These are phyloP conservation scores for Inga oerstediana DNA, from an alignment of 306 rosid species.

Conservation along the genomic window DNA sequence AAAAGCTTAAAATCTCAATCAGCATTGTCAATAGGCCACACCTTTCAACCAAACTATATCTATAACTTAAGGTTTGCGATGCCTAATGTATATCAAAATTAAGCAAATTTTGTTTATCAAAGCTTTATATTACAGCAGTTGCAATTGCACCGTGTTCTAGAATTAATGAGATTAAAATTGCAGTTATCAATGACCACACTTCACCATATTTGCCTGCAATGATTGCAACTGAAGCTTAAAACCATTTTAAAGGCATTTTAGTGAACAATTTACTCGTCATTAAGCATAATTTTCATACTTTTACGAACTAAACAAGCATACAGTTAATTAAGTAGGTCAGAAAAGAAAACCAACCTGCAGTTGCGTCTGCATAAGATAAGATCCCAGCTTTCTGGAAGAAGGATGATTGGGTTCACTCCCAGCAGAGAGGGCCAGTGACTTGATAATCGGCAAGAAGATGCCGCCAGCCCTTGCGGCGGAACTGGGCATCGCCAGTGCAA, in stretches of 20 bases:
- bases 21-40: too few relatives aligned
- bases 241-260: neutral
- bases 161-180: too few relatives aligned
- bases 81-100: neutral
- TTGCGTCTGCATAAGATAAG: conserved; percentile 11
- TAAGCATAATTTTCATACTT: neutral
- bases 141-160: neutral
- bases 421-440: conserved; percentile 61
- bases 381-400: conserved; percentile 56
- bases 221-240: neutral
- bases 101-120: neutral
- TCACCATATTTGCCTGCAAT: neutral
- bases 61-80: neutral
- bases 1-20: too few relatives aligned
- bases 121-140: neutral
- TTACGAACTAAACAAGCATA: neutral
- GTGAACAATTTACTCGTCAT: neutral
- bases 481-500: conserved; percentile 18
- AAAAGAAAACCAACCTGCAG: conserved; percentile 51
- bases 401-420: conserved; percentile 60
- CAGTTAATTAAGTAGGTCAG: neutral
- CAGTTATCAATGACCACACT: neutral
- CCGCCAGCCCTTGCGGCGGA: neutral
- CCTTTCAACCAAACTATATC: too few relatives aligned
- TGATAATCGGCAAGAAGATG: conserved; percentile 30